These are phyloP conservation scores for Lolium rigidum DNA, from an alignment of 176 grass and related monocot species.

Conservation along the genomic window DNA sequence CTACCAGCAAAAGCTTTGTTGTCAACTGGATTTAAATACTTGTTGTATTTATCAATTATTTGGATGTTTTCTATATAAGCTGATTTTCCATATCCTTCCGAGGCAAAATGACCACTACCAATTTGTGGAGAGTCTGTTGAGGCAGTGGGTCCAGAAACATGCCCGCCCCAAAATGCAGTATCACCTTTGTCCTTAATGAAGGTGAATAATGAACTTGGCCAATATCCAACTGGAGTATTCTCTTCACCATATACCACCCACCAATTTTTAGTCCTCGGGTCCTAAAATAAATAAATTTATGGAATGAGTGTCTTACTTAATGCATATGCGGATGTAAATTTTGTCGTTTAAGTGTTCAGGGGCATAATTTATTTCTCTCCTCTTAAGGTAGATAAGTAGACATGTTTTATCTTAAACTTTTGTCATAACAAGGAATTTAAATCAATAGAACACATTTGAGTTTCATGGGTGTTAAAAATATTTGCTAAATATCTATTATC, in stretches of 20 bases:
- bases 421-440: no score
- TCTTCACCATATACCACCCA: background rate
- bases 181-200: background rate
- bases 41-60: background rate
- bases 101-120: conserved; percentile 47
- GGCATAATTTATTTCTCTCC: no score
- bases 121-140: background rate
- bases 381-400: no score
- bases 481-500: no score
- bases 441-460: no score
- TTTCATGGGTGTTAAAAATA: no score
- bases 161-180: background rate
- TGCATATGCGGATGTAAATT: no score
- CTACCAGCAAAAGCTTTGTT: no score
- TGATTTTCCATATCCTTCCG: conserved; percentile 25
- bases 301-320: no score
- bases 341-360: no score
- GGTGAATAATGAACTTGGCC: conserved; percentile 30
- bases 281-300: conserved; percentile 11
- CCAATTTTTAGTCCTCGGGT: conserved; percentile 33
- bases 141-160: background rate
- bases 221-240: conserved; percentile 33
- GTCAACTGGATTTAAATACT: background rate
- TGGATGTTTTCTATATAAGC: conserved; percentile 14
- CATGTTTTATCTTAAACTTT: no score